Conservation (phyloP, 768 basidiomycete genomes). For the Guyanaporus albipodus region DNA sequence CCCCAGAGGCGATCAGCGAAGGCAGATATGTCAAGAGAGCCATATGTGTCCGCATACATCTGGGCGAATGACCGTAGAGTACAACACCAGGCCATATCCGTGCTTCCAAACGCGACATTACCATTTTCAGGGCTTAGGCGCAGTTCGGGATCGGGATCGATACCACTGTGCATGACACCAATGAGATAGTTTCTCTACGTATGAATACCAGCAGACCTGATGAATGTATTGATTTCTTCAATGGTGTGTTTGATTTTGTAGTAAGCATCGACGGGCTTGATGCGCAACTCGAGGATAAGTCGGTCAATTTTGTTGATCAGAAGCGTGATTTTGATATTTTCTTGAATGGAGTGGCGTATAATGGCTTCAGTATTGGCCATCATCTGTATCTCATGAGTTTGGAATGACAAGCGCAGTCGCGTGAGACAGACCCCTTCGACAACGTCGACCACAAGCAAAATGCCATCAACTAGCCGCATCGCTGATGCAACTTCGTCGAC, state of each 20-base stretch:
- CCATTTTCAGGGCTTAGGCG: constrained; percentile 92
- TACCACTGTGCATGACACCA: constrained; percentile 47
- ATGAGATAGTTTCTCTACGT: neutral
- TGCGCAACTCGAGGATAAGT: constrained; percentile 91
- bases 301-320: constrained; percentile 98
- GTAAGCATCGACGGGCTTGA: constrained; percentile 94
- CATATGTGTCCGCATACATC: constrained; percentile 94
- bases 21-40: constrained; percentile 74
- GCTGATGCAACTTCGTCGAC: constrained; percentile 94
- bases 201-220: constrained; percentile 54
- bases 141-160: constrained; percentile 84
- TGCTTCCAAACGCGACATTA: constrained; percentile 95
- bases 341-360: constrained; percentile 85
- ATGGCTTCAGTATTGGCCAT: constrained; percentile 92
- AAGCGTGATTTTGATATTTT: constrained; percentile 84
- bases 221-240: constrained; percentile 96
- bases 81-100: constrained; percentile 98
- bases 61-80: constrained; percentile 91
- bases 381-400: constrained; percentile 45
- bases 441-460: constrained; percentile 94
- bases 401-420: neutral
- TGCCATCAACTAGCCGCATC: constrained; percentile 84
- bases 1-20: constrained; percentile 96
- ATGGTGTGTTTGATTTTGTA: constrained; percentile 99
- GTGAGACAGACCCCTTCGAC: constrained; percentile 81